Conservation (phyloP, 2,329 filamentous ascomycete species). For the Fusarium aywerte region DNA sequence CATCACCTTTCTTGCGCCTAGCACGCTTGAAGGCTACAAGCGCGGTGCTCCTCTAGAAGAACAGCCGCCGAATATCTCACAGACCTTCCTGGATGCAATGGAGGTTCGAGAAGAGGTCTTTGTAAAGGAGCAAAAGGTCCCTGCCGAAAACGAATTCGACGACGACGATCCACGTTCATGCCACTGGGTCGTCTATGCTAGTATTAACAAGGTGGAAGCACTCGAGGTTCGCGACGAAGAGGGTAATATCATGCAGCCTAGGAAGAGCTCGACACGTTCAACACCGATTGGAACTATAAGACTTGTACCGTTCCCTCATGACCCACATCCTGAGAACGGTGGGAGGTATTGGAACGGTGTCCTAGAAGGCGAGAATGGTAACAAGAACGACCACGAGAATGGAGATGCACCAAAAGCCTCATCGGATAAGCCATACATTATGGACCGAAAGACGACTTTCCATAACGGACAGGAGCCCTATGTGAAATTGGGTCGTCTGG, state of each 20-base stretch:
- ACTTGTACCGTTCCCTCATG: slow-evolving; percentile 83
- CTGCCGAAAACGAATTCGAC: slow-evolving; percentile 79
- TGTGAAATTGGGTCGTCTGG: slow-evolving; percentile 82
- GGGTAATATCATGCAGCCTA: slow-evolving; percentile 55
- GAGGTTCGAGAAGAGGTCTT: slow-evolving; percentile 70
- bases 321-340: slow-evolving; percentile 67
- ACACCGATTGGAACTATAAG: slow-evolving; percentile 78
- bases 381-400: neutral
- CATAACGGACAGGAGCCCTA: slow-evolving; percentile 77
- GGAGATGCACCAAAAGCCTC: neutral
- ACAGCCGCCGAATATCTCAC: slow-evolving; percentile 61
- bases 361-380: slow-evolving; percentile 46
- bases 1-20: slow-evolving; percentile 60
- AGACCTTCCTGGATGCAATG: slow-evolving; percentile 72
- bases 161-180: slow-evolving; percentile 80
- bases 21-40: slow-evolving; percentile 61
- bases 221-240: slow-evolving; percentile 57
- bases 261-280: slow-evolving; percentile 57
- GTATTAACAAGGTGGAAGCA: slow-evolving; percentile 61
- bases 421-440: slow-evolving; percentile 36
- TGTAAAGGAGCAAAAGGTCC: slow-evolving; percentile 67
- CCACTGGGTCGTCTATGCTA: slow-evolving; percentile 89
- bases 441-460: slow-evolving; percentile 60
- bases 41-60: slow-evolving; percentile 52
- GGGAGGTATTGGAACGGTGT: slow-evolving; percentile 60